Conservation (phyloP, 306 rosid genomes). For the Fragaria iinumae region DNA sequence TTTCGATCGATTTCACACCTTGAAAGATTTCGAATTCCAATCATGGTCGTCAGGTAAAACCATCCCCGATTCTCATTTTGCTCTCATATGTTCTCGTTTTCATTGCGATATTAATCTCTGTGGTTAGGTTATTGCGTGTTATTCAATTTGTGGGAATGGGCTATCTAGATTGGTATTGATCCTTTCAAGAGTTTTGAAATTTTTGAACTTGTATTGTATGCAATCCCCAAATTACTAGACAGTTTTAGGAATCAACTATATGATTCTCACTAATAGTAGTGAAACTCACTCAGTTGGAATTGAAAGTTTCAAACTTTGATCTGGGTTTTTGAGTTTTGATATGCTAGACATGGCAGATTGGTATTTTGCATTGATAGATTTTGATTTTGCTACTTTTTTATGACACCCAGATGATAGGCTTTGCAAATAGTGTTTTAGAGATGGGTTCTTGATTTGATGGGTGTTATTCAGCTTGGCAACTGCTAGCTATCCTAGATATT, state of each 20-base stretch:
- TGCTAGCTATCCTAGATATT: neutral
- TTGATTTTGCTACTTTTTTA: neutral
- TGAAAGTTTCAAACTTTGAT: neutral
- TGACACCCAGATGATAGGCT: neutral
- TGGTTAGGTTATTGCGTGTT: neutral
- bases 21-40: neutral
- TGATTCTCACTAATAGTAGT: neutral
- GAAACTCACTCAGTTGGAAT: neutral
- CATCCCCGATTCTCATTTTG: conserved; percentile 4
- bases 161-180: neutral
- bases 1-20: neutral
- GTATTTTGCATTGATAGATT: conserved; percentile 2
- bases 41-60: conserved; percentile 17
- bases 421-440: neutral
- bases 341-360: conserved; percentile 2
- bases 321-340: conserved; percentile 1
- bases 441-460: neutral
- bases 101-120: neutral
- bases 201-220: neutral
- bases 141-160: neutral
- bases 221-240: neutral
- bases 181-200: neutral
- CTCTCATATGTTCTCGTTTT: neutral
- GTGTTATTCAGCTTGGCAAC: conserved; percentile 1
- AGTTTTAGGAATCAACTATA: neutral